These are phyloP conservation scores for Hygrocybe coccinea DNA, from an alignment of 768 basidiomycete genomes.

Conservation along the genomic window DNA sequence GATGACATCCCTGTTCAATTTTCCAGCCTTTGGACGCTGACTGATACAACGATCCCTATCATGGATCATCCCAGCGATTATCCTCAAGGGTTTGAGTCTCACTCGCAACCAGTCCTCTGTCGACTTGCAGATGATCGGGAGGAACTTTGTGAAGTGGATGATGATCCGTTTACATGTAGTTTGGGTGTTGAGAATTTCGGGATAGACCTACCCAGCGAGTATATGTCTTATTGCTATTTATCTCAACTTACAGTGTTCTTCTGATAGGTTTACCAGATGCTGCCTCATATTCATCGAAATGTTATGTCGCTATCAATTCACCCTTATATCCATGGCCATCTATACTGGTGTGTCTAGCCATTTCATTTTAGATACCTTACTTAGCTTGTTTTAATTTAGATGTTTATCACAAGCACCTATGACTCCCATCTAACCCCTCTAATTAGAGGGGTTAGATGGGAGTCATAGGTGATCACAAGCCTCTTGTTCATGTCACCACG, in stretches of 20 bases:
- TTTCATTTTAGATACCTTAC: not conserved
- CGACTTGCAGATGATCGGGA: too few relatives aligned
- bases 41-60: too few relatives aligned
- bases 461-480: too few relatives aligned
- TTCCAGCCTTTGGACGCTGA: too few relatives aligned
- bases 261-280: not conserved
- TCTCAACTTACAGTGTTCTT: too few relatives aligned
- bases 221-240: too few relatives aligned
- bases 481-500: conserved; percentile 30
- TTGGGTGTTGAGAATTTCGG: not conserved
- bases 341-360: not conserved
- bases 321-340: conserved; percentile 10
- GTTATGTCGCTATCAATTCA: not conserved
- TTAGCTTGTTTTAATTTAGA: conserved; percentile 8
- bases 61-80: too few relatives aligned
- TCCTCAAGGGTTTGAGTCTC: too few relatives aligned
- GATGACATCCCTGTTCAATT: not conserved
- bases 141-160: not conserved
- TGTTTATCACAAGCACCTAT: conserved; percentile 26
- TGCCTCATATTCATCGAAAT: not conserved
- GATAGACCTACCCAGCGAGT: not conserved
- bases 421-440: too few relatives aligned
- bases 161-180: not conserved
- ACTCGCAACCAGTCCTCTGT: too few relatives aligned
- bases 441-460: too few relatives aligned